Conservation (phyloP, 2,329 filamentous ascomycete genomes). For the Aureobasidium vineae region DNA sequence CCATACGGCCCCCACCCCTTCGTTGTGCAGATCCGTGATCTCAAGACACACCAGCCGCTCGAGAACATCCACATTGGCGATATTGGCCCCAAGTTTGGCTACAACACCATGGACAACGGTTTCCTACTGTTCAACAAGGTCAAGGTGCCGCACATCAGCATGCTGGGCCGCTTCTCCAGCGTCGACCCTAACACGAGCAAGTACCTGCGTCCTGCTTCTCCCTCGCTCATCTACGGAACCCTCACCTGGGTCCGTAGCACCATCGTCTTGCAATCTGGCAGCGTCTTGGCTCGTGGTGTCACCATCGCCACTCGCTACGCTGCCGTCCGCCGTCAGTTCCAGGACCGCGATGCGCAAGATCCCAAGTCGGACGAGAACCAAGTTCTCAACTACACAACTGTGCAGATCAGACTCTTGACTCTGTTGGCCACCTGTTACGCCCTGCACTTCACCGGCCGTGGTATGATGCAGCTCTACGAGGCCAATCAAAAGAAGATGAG, state of each 20-base stretch:
- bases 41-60: constrained; percentile 67
- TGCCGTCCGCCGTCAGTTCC: constrained; percentile 72
- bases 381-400: constrained; percentile 79
- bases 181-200: constrained; percentile 67
- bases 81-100: constrained; percentile 77
- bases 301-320: constrained; percentile 75
- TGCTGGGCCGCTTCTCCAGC: constrained; percentile 69
- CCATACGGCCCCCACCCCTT: constrained; percentile 73
- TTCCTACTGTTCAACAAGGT: constrained; percentile 74
- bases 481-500: constrained; percentile 69
- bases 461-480: constrained; percentile 71
- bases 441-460: constrained; percentile 74
- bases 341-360: constrained; percentile 65
- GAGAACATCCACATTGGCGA: constrained; percentile 72
- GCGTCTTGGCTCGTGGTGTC: constrained; percentile 69
- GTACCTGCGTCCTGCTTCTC: constrained; percentile 65
- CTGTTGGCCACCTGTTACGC: constrained; percentile 72
- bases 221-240: constrained; percentile 70
- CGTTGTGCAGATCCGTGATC: constrained; percentile 69
- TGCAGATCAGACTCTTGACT: constrained; percentile 70
- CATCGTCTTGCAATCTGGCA: constrained; percentile 71
- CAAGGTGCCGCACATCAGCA: constrained; percentile 71
- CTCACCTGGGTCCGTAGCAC: constrained; percentile 71
- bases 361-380: constrained; percentile 66
- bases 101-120: constrained; percentile 80